A percentile compares a stretch with the other conserved stretches of the same genome.
Evolutionary conservation across 1,284 basidiomycete species (phyloP).

Genomic region (Ganoderma lucidum): DNA sequence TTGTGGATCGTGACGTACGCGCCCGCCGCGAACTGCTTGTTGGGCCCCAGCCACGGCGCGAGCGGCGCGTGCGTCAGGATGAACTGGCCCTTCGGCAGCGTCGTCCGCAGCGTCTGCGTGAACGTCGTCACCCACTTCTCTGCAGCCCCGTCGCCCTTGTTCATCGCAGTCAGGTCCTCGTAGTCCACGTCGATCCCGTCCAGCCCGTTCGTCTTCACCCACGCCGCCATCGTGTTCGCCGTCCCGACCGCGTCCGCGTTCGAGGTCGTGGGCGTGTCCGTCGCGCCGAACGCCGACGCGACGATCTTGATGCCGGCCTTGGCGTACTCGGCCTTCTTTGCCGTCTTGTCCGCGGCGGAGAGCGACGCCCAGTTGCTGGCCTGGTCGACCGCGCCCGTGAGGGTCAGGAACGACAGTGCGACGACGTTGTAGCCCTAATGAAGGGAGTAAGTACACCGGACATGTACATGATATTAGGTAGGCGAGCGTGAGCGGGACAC

Average conservation of each 20-base stretch:
- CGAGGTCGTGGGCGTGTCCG: slow-evolving; percentile 56
- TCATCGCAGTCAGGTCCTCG: slow-evolving; percentile 57
- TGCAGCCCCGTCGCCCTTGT: slow-evolving; percentile 53
- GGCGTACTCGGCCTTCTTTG: no score
- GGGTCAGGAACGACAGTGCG: slow-evolving; percentile 27
- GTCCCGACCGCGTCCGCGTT: slow-evolving; percentile 49
- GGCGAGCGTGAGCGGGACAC: no score
- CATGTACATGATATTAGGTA: no score
- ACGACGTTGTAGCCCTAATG: slow-evolving; percentile 29
- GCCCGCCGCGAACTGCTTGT: no score
- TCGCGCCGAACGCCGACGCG: slow-evolving; percentile 40
- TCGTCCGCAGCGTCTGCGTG: no score
- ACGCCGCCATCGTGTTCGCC: slow-evolving; percentile 56
- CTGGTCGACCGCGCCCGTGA: slow-evolving; percentile 22
- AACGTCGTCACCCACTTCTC: no score
- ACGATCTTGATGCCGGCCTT: no score
- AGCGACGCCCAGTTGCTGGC: slow-evolving; percentile 49
- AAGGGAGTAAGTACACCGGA: no score
- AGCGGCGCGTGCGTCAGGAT: no score
- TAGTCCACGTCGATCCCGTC: slow-evolving; percentile 68
- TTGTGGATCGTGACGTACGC: slow-evolving; percentile 54
- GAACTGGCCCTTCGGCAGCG: no score
- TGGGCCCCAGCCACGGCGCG: no score
- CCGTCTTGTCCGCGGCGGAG: no score
- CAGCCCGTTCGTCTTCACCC: slow-evolving; percentile 42